Percentiles rank a stretch among this genome's conserved stretches.
phyloP scores from a whole-genome alignment of 768 basidiomycete genomes.

The Suillus alpinus region DNA sequence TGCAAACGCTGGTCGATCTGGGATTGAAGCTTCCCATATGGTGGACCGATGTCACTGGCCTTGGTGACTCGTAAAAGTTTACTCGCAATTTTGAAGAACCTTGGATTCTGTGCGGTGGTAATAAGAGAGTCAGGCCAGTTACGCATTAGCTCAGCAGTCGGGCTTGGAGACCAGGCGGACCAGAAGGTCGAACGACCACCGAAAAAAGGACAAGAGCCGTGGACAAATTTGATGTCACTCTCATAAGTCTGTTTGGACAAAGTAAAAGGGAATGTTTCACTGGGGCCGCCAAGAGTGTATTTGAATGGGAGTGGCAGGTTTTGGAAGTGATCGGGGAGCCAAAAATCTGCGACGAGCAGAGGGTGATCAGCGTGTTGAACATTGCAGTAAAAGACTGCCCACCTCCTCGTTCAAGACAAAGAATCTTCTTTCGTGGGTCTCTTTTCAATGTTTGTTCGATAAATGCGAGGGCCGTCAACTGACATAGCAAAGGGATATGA shows the following conservation, averaged over 20 bases:
- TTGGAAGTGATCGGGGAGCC: constrained; percentile 2
- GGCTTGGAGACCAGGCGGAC: constrained; percentile 18
- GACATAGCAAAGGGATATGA: not conserved
- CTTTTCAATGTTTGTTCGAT: constrained; percentile 14
- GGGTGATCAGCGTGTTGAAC: not conserved
- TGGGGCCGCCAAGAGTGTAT: not conserved
- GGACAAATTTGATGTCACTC: constrained; percentile 10
- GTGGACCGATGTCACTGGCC: not conserved
- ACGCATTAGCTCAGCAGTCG: constrained; percentile 9
- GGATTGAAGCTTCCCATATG: not conserved
- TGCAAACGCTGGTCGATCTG: not conserved
- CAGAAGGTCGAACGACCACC: constrained; percentile 16
- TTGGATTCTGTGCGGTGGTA: not conserved
- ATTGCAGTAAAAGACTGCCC: constrained; percentile 2
- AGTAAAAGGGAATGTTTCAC: constrained; percentile 5
- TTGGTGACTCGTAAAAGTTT: not conserved
- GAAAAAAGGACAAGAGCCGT: constrained; percentile 15
- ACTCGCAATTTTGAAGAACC: not conserved
- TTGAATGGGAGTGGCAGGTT: not conserved
- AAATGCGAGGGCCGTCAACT: constrained; percentile 14
- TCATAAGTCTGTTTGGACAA: constrained; percentile 1
- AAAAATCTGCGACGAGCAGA: not conserved
- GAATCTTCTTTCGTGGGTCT: constrained; percentile 13
- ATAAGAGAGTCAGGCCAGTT: constrained; percentile 12
- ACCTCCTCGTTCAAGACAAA: constrained; percentile 15